Conservation (phyloP, 441 rosid species). For the Pelargonium fulgidum region DNA sequence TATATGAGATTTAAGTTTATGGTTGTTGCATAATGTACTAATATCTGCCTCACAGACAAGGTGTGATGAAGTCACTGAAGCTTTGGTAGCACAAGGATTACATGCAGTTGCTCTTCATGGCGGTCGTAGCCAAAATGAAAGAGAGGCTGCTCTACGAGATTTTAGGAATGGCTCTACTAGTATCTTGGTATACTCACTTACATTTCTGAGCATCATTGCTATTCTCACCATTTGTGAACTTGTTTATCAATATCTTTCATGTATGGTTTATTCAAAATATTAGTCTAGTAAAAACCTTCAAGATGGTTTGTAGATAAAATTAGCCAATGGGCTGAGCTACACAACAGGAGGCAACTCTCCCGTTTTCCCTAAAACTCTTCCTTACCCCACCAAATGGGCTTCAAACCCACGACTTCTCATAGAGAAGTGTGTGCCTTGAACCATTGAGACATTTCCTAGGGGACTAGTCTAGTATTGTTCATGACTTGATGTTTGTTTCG, state of each 20-base stretch:
- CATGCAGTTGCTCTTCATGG: constrained; percentile 37
- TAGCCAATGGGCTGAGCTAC: no score
- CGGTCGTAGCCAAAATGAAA: constrained; percentile 37
- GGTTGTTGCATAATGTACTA: neutral
- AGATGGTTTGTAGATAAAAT: no score
- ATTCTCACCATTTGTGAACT: neutral
- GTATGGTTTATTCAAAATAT: neutral
- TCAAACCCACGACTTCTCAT: no score
- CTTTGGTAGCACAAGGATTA: constrained; percentile 37
- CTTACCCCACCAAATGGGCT: no score
- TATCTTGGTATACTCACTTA: constrained; percentile 29
- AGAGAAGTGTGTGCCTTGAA: no score
- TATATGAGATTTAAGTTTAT: no score
- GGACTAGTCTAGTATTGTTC: no score
- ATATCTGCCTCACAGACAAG: constrained; percentile 23
- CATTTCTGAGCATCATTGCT: neutral
- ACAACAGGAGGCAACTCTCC: no score
- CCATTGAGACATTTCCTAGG: no score
- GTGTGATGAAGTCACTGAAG: constrained; percentile 36
- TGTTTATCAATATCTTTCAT: neutral
- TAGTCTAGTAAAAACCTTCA: neutral
- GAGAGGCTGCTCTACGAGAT: constrained; percentile 35
- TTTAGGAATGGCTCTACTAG: constrained; percentile 33
- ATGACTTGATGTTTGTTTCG: no score
- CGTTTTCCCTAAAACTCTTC: no score